Evolutionary conservation across 2,329 filamentous ascomycete genomes (phyloP).

Genomic region (Fusarium nanum): DNA sequence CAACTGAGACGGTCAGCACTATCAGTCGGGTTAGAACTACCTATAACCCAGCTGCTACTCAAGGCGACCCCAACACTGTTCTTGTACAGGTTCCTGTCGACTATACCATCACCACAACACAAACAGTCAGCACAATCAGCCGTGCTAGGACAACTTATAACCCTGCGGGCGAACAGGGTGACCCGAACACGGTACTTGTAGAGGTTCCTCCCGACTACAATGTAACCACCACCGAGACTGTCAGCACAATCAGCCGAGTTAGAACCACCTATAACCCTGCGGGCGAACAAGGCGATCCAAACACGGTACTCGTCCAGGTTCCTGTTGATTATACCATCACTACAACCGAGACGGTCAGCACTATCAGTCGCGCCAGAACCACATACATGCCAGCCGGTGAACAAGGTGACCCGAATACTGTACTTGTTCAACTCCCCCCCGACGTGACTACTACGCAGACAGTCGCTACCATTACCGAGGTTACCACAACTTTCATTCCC

Average conservation of each 20-base stretch:
- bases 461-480: constrained; percentile 1
- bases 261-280: no score
- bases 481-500: background rate
- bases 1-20: constrained; percentile 8
- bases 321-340: background rate
- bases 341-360: no score
- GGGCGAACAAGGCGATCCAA: background rate
- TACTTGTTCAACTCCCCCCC: constrained; percentile 13
- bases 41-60: constrained; percentile 8
- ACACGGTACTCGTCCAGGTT: background rate
- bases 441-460: background rate
- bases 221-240: background rate
- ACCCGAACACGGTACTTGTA: no score
- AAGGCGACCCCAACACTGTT: constrained; percentile 24
- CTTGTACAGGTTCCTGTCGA: constrained; percentile 15
- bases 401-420: no score
- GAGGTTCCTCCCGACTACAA: background rate
- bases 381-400: background rate
- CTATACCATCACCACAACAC: constrained; percentile 9
- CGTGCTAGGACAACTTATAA: constrained; percentile 3
- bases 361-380: background rate
- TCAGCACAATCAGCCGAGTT: background rate
- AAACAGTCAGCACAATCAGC: constrained; percentile 9
- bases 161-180: background rate
- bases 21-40: constrained; percentile 12